Base-by-base conservation (phyloP, 1,139 yeast species). In the Suhomyces coccinellae region DNA sequence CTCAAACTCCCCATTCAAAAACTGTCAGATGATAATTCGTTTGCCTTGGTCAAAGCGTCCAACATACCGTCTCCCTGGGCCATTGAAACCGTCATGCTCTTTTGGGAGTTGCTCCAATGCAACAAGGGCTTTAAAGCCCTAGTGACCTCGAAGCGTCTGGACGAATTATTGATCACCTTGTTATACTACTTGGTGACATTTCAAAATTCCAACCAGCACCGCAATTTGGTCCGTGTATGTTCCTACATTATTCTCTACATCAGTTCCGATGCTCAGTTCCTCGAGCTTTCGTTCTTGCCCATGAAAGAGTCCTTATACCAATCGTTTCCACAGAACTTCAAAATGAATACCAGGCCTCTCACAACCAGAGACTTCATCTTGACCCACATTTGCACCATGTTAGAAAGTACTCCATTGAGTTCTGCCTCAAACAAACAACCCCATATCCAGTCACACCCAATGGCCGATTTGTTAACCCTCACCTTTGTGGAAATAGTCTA, bases 101-200 rank as follows among this genome's bases (percentile, higher is more conserved):
- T 86, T 16, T 87, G 96, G 88, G 96, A 87, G 57, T 64, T 89
- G 41, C 67, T 81, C 33, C 95, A 87, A 59, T 83, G 90, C 54
- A 91, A 91, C 63, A 70, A 68, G 46, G 58, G 59, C 29, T 82
- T 83, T 54, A 75, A 75, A 50, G 58, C 66, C 8, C 67, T 77
- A 45, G 67, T 86, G 28, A 71, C 78, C 1, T 68, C 71, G 17
- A 71, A 73, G 38, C 73, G 72, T 49, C 75, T 81, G 8, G 71
- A 77, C 28, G 87, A 85, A 52, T 63, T 86, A 32, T 63, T 80
- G 45, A 66, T 85, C 0, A 62, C 77, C 2, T 62, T 87, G 33
- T 58, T 83, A 11, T 86, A 77, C 58, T 80, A 86, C 58, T 68
- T 87, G 41, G 69, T 72, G 43, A 78, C 75, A 28, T 82, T 73